A percentile compares a stretch with the other conserved stretches of the same genome.
Conservation (phyloP, 1,139 yeast species). For the Kodamaea ohmeri region DNA sequence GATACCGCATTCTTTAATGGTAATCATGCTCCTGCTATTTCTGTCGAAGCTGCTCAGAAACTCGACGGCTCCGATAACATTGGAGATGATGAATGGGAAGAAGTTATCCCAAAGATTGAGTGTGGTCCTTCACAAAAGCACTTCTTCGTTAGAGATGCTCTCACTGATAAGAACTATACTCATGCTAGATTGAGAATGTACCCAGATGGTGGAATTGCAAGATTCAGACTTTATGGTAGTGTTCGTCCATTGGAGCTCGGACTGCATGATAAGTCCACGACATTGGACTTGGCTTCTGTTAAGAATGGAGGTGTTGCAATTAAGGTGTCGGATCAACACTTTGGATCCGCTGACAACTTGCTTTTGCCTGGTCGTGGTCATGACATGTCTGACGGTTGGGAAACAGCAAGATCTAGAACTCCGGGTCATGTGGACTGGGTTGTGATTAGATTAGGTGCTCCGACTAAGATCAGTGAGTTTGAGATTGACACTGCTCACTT, state of each 20-base stretch:
- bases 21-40: slow-evolving; percentile 86
- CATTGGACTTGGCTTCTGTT: slow-evolving; percentile 77
- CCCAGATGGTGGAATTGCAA: slow-evolving; percentile 96
- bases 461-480: slow-evolving; percentile 53
- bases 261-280: slow-evolving; percentile 34
- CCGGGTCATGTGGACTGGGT: slow-evolving; percentile 92
- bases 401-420: slow-evolving; percentile 83
- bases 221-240: slow-evolving; percentile 83
- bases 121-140: slow-evolving; percentile 90
- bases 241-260: slow-evolving; percentile 55
- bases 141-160: slow-evolving; percentile 61
- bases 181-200: slow-evolving; percentile 86
- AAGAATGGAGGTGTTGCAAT: slow-evolving; percentile 87
- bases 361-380: slow-evolving; percentile 90
- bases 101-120: slow-evolving; percentile 63
- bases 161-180: slow-evolving; percentile 64
- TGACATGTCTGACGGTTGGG: slow-evolving; percentile 99
- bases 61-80: slow-evolving; percentile 31
- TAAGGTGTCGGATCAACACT: slow-evolving; percentile 83
- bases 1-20: slow-evolving; percentile 94
- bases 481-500: slow-evolving; percentile 89
- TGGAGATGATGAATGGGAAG: slow-evolving; percentile 54
- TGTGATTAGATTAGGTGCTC: slow-evolving; percentile 70
- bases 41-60: slow-evolving; percentile 65
- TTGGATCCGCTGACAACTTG: slow-evolving; percentile 85